phyloP scores from a whole-genome alignment of 345 rosid species.

The Eutrema heterophyllum region DNA sequence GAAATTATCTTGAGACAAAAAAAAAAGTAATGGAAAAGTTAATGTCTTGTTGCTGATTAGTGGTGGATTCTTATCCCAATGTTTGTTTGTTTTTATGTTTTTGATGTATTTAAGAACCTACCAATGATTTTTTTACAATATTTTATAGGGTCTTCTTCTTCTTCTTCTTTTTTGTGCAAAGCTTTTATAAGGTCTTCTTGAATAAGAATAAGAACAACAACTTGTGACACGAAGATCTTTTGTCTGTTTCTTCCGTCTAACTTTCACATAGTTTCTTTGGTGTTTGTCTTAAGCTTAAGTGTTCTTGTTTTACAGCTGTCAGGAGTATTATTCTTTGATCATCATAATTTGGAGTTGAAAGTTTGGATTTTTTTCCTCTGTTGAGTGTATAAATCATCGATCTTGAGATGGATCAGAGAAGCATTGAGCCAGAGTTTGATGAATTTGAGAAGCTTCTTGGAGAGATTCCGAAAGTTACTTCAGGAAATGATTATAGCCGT shows the following conservation, averaged over 20 bases:
- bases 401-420: conserved; percentile 50
- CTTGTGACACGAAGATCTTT: conserved; percentile 14
- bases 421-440: conserved; percentile 54
- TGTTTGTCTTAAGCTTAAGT: neutral
- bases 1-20: conserved; percentile 3
- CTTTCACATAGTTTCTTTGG: neutral
- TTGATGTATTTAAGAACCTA: neutral
- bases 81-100: neutral
- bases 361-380: neutral
- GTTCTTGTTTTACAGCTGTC: conserved; percentile 24
- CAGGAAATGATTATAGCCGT: conserved; percentile 30
- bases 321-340: neutral
- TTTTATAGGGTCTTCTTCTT: neutral
- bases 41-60: conserved; percentile 3
- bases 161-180: too few relatives aligned
- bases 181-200: neutral
- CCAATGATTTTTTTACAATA: neutral
- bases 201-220: neutral
- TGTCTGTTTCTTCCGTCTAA: conserved; percentile 1
- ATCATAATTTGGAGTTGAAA: conserved; percentile 12
- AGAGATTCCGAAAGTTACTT: conserved; percentile 77
- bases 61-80: conserved; percentile 12
- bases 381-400: neutral
- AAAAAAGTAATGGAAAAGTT: neutral
- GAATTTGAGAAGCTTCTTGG: conserved; percentile 76